Percentiles rank a stretch among this genome's conserved stretches.
Evolutionary conservation across 2,329 filamentous ascomycete species (phyloP).

Genomic region (Cytospora paraplurivora): DNA sequence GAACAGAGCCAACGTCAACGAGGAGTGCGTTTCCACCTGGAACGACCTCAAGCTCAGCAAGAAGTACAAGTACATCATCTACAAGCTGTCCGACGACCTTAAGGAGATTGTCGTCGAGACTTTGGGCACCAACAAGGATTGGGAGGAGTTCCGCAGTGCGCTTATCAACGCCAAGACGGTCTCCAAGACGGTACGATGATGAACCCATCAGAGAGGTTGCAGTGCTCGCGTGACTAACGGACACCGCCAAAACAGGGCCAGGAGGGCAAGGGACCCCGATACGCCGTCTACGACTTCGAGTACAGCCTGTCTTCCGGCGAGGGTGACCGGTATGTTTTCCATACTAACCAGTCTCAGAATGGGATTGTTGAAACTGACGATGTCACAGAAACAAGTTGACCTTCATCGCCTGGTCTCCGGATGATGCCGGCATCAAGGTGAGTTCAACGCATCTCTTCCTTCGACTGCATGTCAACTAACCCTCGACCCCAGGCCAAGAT

Average conservation of each 20-base stretch:
- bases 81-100: conserved; percentile 82
- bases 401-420: conserved; percentile 79
- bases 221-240: conserved; percentile 18
- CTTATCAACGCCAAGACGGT: conserved; percentile 73
- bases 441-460: conserved; percentile 36
- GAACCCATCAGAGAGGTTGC: conserved; percentile 16
- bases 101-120: conserved; percentile 82
- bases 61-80: conserved; percentile 84
- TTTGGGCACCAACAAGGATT: conserved; percentile 66
- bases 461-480: conserved; percentile 25
- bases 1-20: conserved; percentile 68
- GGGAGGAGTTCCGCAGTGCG: conserved; percentile 73
- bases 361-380: conserved; percentile 20
- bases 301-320: conserved; percentile 73
- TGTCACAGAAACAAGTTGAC: conserved; percentile 70
- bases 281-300: conserved; percentile 84
- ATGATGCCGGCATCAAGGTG: conserved; percentile 79
- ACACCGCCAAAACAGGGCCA: conserved; percentile 48
- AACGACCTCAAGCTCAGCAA: conserved; percentile 84
- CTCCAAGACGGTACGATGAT: conserved; percentile 61
- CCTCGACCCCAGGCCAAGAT: conserved; percentile 68
- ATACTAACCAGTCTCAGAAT: conserved; percentile 19
- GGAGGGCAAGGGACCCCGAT: conserved; percentile 69
- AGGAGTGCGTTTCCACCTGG: conserved; percentile 71
- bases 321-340: conserved; percentile 62